Base-by-base conservation (phyloP, 352 stramenopile species). In the Plasmopara muralis region DNA sequence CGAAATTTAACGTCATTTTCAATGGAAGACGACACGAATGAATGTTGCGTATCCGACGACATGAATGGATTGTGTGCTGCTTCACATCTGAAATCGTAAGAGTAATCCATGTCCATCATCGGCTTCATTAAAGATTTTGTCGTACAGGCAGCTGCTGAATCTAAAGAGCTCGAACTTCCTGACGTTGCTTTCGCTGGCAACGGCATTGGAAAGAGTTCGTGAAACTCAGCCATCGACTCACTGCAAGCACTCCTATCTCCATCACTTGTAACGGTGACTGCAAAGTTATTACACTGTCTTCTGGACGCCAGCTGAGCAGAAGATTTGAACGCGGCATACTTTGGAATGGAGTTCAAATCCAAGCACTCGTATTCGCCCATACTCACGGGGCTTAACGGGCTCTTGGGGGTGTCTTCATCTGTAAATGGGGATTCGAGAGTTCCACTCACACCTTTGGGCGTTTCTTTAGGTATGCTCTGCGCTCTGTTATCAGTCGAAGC, bases 301-400 rank as follows among this genome's bases (percentile, higher is more conserved):
- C 62, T 52, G 2, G 63, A 43, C 28, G 57, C 62, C 1, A 62
- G 50, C 40, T 70, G 50, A 54, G 64, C 43, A 20, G 74, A 78
- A 6, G 77, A 70, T 61, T 82, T 84, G 53, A 85, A 87, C 0
- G 74, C 77, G 4, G 74, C 70, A 55, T 87, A 87, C 33, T 87
- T 79, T 2, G 78, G 78, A 45, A 89, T 89, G 8, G 78, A 79
- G 25, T 83, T 70, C 44, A 85, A 73, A 4, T 87, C 77, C 28
- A 89, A 56, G 37, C 78, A 89, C 49, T 89, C 78, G 40, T 86
- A 89, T 29, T 85, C 78, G 8, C 61, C 61, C 30, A 89, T 47
- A 49, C 70, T 80, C 41, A 86, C 72, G 5, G 71, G 71, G 49
- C 69, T 85, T 30, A 78, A 66, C 2, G 64, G 64, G 5, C 62